phyloP scores from a whole-genome alignment of 1,284 basidiomycete genomes.

The Austroboletus novae-zelandiae region DNA sequence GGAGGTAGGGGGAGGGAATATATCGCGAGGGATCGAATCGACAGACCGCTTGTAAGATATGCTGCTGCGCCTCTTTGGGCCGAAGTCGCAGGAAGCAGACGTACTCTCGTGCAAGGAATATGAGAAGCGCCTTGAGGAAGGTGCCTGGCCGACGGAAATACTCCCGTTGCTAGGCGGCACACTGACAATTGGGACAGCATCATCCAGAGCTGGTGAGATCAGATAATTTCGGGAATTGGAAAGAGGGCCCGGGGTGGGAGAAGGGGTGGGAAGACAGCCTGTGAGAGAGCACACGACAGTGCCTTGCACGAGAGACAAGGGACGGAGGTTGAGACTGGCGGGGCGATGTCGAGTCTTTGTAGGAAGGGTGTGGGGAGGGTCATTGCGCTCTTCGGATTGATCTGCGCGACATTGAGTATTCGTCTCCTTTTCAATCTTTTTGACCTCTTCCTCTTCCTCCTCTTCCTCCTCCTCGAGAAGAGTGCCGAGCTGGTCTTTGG shows the following conservation, averaged over 20 bases:
- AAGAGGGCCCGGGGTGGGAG: conserved; percentile 46
- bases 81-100: conserved; percentile 5
- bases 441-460: conserved; percentile 74
- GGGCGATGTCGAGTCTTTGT: conserved; percentile 54
- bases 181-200: conserved; percentile 27
- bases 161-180: conserved; percentile 8
- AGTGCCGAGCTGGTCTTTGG: conserved; percentile 73
- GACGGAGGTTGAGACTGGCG: conserved; percentile 61
- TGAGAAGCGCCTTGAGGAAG: conserved; percentile 19
- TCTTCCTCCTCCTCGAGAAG: conserved; percentile 81
- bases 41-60: conserved; percentile 67
- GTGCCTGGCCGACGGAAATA: conserved; percentile 10
- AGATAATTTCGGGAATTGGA: conserved; percentile 46
- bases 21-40: conserved; percentile 37
- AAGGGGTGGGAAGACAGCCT: conserved; percentile 53
- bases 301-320: conserved; percentile 64
- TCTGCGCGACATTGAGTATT: conserved; percentile 23
- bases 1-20: conserved; percentile 61
- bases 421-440: conserved; percentile 39
- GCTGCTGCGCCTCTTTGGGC: conserved; percentile 50
- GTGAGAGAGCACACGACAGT: conserved; percentile 35
- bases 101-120: conserved; percentile 13
- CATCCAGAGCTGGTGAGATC: conserved; percentile 42
- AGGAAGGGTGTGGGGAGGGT: conserved; percentile 12
- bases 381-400: conserved; percentile 7